Evolutionary conservation across 139 green algal species (phyloP).

Genomic region (Zygnema cylindricum): DNA sequence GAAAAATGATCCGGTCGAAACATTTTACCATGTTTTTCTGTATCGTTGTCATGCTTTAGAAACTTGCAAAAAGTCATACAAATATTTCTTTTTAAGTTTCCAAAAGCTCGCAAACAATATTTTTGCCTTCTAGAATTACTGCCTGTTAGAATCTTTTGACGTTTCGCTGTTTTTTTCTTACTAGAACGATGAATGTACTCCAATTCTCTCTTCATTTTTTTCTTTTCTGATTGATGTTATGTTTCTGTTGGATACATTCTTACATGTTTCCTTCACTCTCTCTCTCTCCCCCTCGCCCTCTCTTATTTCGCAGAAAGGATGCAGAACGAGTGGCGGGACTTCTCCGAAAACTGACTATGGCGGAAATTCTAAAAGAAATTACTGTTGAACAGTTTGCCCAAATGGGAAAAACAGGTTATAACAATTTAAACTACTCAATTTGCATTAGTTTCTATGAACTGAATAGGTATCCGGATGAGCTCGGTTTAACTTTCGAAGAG

Average conservation of each 20-base stretch:
- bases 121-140: no score
- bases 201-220: background rate
- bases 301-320: constrained; percentile 49
- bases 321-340: constrained; percentile 30
- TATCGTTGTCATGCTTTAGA: no score
- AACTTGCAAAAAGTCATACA: no score
- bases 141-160: no score
- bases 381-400: constrained; percentile 65
- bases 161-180: no score
- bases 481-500: constrained; percentile 75
- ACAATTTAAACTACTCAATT: constrained; percentile 51
- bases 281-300: constrained; percentile 41
- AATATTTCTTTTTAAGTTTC: no score
- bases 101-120: no score
- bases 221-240: background rate
- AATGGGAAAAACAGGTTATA: background rate
- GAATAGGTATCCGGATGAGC: constrained; percentile 73
- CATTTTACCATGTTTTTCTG: no score
- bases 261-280: constrained; percentile 41
- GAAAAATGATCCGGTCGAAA: no score
- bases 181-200: background rate
- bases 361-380: constrained; percentile 74
- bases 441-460: constrained; percentile 66
- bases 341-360: constrained; percentile 75
- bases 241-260: constrained; percentile 17